Evolutionary conservation across 192 early-diverging fungal genomes (phyloP).

Genomic region (Pilaira anomala): DNA sequence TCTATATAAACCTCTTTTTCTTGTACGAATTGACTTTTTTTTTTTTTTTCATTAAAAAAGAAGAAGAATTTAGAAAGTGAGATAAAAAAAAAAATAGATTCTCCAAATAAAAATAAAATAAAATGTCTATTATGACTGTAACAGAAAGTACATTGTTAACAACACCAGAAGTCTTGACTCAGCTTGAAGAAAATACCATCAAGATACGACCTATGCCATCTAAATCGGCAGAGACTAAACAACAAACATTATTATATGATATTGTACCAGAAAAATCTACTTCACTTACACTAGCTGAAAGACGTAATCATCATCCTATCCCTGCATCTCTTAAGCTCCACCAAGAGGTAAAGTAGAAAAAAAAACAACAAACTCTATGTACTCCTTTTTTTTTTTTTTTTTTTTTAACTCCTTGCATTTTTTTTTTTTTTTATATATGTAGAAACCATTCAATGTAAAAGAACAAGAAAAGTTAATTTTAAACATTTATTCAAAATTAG

Average conservation of each 20-base stretch:
- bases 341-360: not conserved
- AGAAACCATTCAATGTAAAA: too few species aligned
- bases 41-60: not conserved
- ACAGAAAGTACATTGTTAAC: not conserved
- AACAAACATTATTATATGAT: slow-evolving; percentile 5
- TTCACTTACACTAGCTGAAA: slow-evolving; percentile 34
- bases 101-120: too few species aligned
- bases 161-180: not conserved
- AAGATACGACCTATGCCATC: too few species aligned
- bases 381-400: not conserved
- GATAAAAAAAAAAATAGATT: not conserved
- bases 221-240: too few species aligned
- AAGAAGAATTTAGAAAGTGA: too few species aligned
- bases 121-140: not conserved
- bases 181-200: too few species aligned
- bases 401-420: not conserved
- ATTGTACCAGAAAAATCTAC: slow-evolving; percentile 16
- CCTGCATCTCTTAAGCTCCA: slow-evolving; percentile 27
- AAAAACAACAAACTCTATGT: not conserved
- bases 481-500: too few species aligned
- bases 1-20: too few species aligned
- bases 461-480: too few species aligned
- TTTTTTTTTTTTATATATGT: too few species aligned
- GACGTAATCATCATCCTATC: slow-evolving; percentile 32
- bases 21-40: slow-evolving; percentile 3